Evolutionary conservation across 2,329 filamentous ascomycete species (phyloP).

Genomic region (Thelonectria discophora): DNA sequence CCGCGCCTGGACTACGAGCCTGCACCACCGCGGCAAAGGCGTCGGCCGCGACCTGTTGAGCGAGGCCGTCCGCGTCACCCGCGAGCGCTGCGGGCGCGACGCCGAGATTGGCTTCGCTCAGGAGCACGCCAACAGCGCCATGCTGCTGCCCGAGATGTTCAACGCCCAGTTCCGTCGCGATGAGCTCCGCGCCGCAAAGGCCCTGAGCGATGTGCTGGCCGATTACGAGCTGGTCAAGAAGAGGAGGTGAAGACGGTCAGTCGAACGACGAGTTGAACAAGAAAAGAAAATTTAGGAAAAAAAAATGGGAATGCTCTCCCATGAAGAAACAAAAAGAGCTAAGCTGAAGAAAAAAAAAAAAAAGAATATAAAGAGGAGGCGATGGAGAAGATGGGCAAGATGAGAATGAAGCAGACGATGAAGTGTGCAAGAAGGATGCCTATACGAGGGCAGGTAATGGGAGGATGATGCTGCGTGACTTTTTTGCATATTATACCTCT

Average conservation of each 20-base stretch:
- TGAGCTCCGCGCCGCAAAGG: constrained; percentile 65
- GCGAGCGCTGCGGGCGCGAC: constrained; percentile 73
- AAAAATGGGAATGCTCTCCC: not conserved
- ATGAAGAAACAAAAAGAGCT: not conserved
- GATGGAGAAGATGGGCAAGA: not conserved
- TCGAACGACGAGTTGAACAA: too few species aligned
- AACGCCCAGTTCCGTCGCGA: constrained; percentile 67
- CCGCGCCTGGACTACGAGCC: constrained; percentile 81
- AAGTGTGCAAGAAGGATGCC: not conserved
- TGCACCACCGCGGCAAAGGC: constrained; percentile 74
- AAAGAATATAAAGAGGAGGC: not conserved
- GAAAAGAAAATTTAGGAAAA: not conserved
- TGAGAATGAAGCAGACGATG: too few species aligned
- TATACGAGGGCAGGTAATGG: constrained; percentile 32
- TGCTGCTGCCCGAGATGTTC: constrained; percentile 70
- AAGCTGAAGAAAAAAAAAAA: not conserved
- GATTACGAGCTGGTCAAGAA: constrained; percentile 58
- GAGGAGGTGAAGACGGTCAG: constrained; percentile 55
- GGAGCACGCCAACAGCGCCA: constrained; percentile 78
- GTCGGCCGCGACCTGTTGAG: constrained; percentile 77
- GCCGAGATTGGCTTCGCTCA: constrained; percentile 76
- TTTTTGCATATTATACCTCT: constrained; percentile 25
- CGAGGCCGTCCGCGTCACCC: constrained; percentile 74
- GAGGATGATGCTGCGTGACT: constrained; percentile 26
- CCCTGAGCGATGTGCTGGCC: constrained; percentile 60